Base-by-base conservation (phyloP, 306 rosid genomes). In the Trichosanthes truncata region DNA sequence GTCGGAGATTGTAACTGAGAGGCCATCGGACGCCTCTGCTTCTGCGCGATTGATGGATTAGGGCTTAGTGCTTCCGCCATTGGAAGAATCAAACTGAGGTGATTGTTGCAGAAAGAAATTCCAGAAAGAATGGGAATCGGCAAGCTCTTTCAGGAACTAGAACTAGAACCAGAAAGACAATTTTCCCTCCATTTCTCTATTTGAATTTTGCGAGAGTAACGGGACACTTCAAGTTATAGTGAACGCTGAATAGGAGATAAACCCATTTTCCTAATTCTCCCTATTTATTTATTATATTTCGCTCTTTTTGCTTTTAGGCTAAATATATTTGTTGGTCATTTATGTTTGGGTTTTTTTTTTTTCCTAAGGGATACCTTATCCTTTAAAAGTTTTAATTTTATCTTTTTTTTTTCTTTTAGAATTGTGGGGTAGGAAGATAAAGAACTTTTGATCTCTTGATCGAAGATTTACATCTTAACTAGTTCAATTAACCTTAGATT, bases 1-100 rank as follows among this genome's bases (percentile, higher is more conserved):
- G 93, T 93, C 0, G 97, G 97, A 81, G 99, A 95, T 77, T 91
- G 97, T 80, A 94, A 87, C 43, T 90, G 92, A n/a, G 93, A 78
- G 36, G 89, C 90, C 52, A 86, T 61, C 5, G 96, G 88, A 77
- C 89, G 87, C 69, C 93, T 84, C 85, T 85, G 97, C 79, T 86
- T 57, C 67, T 61, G 83, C 78, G 45, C 43, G 4, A 43, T 17
- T 15, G 73, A 55, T 17, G 87, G 86, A 61, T 83, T 90, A 36
- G 97, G 97, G 83, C 96, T 95, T 75, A 91, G 85, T 53, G 80
- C 48, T 82, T 88, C 99, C 5, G 88, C 90, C 97, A 95, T 90
- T 81, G 67, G 9, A 25, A 6, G 53, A 78, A 13, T 45, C 46
- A 12, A 29, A 2, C 6, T n/a, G 5, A 45, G 13, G 3, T 7